These are phyloP conservation scores for Penicillium parvum DNA, from an alignment of 495 filamentous ascomycete genomes.

Conservation along the genomic window DNA sequence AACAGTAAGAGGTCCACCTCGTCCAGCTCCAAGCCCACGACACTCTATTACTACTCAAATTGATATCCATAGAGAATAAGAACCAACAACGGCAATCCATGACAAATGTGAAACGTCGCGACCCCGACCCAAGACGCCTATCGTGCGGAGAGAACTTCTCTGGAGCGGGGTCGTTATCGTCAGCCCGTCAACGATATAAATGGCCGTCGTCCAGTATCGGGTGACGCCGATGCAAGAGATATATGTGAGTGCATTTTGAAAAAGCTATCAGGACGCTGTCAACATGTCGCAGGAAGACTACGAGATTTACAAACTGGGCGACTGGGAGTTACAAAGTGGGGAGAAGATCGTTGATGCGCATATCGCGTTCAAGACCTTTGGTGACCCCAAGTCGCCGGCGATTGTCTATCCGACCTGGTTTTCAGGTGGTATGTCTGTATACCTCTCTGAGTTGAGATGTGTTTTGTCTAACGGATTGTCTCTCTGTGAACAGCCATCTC, in stretches of 20 bases:
- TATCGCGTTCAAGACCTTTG: conserved; percentile 69
- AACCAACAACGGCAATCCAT: no score
- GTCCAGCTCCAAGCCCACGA: no score
- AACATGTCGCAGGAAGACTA: conserved; percentile 39
- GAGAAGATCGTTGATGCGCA: conserved; percentile 51
- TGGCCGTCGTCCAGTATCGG: not conserved
- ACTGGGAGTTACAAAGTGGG: conserved; percentile 60
- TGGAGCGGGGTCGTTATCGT: conserved; percentile 20
- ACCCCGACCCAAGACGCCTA: conserved; percentile 7
- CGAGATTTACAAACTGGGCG: conserved; percentile 52
- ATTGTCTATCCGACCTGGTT: conserved; percentile 73
- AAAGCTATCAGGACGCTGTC: not conserved
- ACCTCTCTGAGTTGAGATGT: no score
- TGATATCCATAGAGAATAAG: no score
- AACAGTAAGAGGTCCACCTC: no score
- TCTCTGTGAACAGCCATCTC: conserved; percentile 42
- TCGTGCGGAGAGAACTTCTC: conserved; percentile 11
- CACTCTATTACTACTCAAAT: no score
- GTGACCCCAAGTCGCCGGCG: conserved; percentile 54
- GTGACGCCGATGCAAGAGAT: not conserved
- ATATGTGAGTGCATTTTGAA: no score
- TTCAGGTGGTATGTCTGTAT: conserved; percentile 48
- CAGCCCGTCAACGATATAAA: conserved; percentile 10
- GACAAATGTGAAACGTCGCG: not conserved
- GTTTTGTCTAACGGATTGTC: no score